Evolutionary conservation across 257 asterid species (phyloP).

Genomic region (Plectranthus barbatus): DNA sequence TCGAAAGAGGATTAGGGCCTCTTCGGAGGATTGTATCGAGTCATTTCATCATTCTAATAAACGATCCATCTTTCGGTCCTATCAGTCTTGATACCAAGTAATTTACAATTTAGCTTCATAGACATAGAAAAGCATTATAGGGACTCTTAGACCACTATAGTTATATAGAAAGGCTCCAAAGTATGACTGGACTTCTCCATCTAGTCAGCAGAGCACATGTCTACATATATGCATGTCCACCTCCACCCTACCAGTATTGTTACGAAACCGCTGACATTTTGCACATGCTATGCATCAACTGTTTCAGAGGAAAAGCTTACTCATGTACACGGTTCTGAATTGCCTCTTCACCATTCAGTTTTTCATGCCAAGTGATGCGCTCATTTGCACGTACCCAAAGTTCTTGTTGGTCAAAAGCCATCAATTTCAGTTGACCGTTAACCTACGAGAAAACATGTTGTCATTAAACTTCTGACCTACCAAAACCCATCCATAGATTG

Average conservation of each 20-base stretch:
- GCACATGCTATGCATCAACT: not conserved
- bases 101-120: too few species aligned
- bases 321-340: constrained; percentile 92
- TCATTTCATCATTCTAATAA: too few species aligned
- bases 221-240: not conserved
- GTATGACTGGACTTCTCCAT: too few species aligned
- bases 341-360: constrained; percentile 89
- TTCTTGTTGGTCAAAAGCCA: constrained; percentile 93
- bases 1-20: too few species aligned
- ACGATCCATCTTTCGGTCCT: too few species aligned
- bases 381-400: constrained; percentile 81
- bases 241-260: not conserved
- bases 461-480: constrained; percentile 11
- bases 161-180: too few species aligned
- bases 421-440: constrained; percentile 65
- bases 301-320: constrained; percentile 42
- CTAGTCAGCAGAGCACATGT: too few species aligned
- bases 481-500: constrained; percentile 2
- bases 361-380: constrained; percentile 94
- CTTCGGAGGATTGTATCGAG: too few species aligned
- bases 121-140: too few species aligned
- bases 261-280: not conserved
- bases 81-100: too few species aligned
- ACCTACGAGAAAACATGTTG: constrained; percentile 38
- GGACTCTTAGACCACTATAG: too few species aligned